Evolutionary conservation across 768 basidiomycete species (phyloP), one percentile per base, ranked within the genome.

Genomic region (Auricularia auricula-judae): DNA sequence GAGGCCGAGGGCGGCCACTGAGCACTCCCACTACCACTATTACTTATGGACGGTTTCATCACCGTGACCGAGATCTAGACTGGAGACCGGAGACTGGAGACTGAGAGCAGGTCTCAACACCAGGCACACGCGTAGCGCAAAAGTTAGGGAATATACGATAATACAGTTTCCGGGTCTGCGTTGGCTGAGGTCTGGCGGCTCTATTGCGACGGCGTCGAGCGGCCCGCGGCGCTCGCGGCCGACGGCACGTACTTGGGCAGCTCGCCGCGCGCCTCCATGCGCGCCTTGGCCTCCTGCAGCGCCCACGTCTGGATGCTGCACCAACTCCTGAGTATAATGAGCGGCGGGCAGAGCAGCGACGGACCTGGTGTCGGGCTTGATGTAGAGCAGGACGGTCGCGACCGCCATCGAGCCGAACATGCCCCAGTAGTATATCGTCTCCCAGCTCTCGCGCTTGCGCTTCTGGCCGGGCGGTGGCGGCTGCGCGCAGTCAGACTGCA

Each of bases 211-310:
- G 47, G 18, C 5, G 56, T 5, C 8, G 56, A 14, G 56, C 56
- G 56, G 23, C 56, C 56, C 1, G 56, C 56, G 23, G 56, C 21
- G 11, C 16, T 23, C 29, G 68, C 21, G 29, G 10, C 72, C 64
- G 82, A 78, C 34, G 88, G 81, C 71, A 88, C 85, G 72, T 94
- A 93, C 79, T 88, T 84, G 74, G 88, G 87, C 72, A 87, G 85
- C 78, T 95, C 94, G 61, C 91, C 93, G n/a, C 93, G 84, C 12
- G 88, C 92, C 71, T 93, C 91, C 90, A 97, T 91, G 67, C 93
- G 81, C 64, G 79, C 80, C 75, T 93, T 92, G 10, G 93, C 93
- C 75, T 97, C 93, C 68, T 86, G 81, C 72, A 94, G 76, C 36
- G 94, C 94, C 93, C 94, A 97, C 1, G 87, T 85, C 76, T 93